Conservation (phyloP, 192 early-diverging fungal genomes). For the Coemansia sp. region DNA sequence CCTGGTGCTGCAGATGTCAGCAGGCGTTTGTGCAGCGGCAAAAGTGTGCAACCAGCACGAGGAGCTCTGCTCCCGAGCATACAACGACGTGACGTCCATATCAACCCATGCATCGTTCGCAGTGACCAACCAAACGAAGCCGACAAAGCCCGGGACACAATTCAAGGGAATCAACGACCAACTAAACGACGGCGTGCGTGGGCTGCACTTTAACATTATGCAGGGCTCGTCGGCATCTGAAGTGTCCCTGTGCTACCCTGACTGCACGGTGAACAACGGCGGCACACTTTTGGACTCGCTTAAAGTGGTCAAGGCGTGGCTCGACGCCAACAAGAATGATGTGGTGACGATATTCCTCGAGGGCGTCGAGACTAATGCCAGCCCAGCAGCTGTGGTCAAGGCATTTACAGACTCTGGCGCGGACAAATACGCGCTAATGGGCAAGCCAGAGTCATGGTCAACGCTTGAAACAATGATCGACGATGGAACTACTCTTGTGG, state of each 20-base stretch:
- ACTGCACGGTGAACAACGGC: conserved; percentile 46
- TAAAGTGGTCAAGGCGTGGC: conserved; percentile 37
- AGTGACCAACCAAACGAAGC: conserved; percentile 13
- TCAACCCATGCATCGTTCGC: conserved; percentile 52
- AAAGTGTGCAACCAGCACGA: conserved; percentile 41
- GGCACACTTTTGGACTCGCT: conserved; percentile 36
- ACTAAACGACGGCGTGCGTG: conserved; percentile 49
- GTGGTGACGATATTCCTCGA: conserved; percentile 53
- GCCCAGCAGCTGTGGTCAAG: conserved; percentile 29
- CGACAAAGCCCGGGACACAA: conserved; percentile 37
- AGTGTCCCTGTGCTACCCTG: conserved; percentile 41
- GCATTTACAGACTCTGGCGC: conserved; percentile 36
- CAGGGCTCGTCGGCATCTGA: conserved; percentile 27
- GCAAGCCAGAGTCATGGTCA: conserved; percentile 38
- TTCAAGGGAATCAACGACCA: conserved; percentile 47
- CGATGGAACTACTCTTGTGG: conserved; percentile 40
- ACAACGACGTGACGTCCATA: conserved; percentile 40
- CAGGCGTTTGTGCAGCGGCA: conserved; percentile 11
- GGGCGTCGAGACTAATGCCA: conserved; percentile 20
- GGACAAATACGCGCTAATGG: conserved; percentile 36
- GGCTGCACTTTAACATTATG: conserved; percentile 44
- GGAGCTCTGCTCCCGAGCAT: conserved; percentile 47
- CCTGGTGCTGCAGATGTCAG: conserved; percentile 20
- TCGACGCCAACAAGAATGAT: conserved; percentile 40
- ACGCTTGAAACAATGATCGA: conserved; percentile 39